phyloP scores from a whole-genome alignment of 352 stramenopile species.

The Phytophthora constricta region DNA sequence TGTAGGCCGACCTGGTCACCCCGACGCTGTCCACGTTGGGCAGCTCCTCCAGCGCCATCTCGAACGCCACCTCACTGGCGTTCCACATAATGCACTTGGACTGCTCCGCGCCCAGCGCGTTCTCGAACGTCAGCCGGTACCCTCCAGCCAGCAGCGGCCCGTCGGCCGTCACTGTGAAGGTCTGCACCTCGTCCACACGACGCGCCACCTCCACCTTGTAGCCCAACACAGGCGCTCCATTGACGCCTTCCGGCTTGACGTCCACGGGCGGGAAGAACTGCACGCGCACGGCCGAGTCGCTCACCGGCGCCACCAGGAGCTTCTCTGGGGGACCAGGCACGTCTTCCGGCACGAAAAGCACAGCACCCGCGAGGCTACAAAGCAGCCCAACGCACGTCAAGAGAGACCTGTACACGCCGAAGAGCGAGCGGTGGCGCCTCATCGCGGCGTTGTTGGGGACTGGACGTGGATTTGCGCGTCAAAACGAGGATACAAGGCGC shows the following conservation, averaged over 20 bases:
- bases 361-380: conserved; percentile 18
- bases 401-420: not conserved
- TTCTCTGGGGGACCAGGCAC: conserved; percentile 69
- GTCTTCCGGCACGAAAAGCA: conserved; percentile 63
- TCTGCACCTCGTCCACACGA: conserved; percentile 77
- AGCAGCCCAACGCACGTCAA: too few species aligned
- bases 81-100: conserved; percentile 78
- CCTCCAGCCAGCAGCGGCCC: conserved; percentile 54
- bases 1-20: conserved; percentile 60
- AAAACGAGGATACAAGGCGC: too few species aligned
- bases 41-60: conserved; percentile 75
- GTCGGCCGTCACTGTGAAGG: conserved; percentile 64
- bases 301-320: conserved; percentile 55
- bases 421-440: too few species aligned
- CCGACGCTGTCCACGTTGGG: conserved; percentile 68
- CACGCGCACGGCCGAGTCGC: conserved; percentile 61
- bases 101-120: conserved; percentile 31
- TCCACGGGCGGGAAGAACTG: conserved; percentile 65
- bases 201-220: conserved; percentile 82
- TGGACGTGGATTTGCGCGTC: too few species aligned
- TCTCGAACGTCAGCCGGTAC: conserved; percentile 70
- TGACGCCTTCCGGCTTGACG: conserved; percentile 70
- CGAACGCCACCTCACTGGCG: conserved; percentile 66
- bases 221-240: conserved; percentile 71
- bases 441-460: too few species aligned